These are phyloP conservation scores for Ambrosiella xylebori DNA, from an alignment of 2,329 filamentous ascomycete genomes.

Conservation along the genomic window DNA sequence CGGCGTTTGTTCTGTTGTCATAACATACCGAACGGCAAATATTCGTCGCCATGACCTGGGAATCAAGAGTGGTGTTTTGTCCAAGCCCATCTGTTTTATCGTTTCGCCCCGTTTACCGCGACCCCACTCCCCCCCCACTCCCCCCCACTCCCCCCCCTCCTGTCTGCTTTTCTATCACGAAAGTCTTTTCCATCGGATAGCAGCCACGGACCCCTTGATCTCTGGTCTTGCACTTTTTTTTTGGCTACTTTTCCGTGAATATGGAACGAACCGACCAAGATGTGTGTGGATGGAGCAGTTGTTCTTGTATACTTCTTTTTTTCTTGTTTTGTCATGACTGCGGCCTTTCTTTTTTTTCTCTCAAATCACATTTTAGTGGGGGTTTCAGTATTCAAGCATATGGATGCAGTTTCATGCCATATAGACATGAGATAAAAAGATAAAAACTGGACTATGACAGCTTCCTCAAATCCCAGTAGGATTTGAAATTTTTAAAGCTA, in stretches of 20 bases:
- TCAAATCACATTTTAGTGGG: not conserved
- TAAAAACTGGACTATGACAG: not conserved
- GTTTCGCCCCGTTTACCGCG: too few relatives aligned
- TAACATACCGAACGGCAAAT: too few relatives aligned
- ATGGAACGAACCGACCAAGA: not conserved
- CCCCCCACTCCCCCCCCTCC: too few relatives aligned
- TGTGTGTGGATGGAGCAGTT: not conserved
- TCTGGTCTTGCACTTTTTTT: slow-evolving; percentile 8
- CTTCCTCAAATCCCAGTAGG: not conserved
- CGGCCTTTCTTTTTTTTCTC: not conserved
- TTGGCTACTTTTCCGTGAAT: not conserved
- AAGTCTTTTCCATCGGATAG: not conserved
- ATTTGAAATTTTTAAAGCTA: not conserved
- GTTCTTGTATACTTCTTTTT: not conserved
- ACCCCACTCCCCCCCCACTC: too few relatives aligned
- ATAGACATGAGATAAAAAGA: not conserved
- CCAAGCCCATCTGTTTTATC: too few relatives aligned
- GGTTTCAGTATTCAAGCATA: too few relatives aligned
- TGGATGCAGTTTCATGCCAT: not conserved
- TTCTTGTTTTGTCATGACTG: not conserved
- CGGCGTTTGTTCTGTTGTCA: too few relatives aligned
- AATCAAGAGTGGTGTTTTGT: too few relatives aligned
- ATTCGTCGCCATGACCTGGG: too few relatives aligned
- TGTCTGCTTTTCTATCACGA: not conserved
- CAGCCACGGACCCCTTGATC: not conserved